Conservation (phyloP, 768 basidiomycete species). For the Tricholoma flavovirens region DNA sequence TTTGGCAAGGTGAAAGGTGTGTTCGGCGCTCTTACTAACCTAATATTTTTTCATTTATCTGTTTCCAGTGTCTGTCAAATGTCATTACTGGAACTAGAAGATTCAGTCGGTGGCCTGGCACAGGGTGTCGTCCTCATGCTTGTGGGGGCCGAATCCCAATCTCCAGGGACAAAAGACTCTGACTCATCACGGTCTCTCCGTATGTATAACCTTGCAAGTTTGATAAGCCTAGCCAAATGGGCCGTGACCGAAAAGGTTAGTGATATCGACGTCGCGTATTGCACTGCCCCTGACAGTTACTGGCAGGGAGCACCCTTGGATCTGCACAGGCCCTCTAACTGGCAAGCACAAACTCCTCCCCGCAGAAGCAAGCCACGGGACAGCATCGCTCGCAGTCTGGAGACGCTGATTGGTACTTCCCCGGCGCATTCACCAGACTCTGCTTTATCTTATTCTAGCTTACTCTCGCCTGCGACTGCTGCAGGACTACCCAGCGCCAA, state of each 20-base stretch:
- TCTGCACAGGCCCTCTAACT: conserved; percentile 44
- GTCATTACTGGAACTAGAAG: conserved; percentile 66
- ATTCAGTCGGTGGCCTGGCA: conserved; percentile 39
- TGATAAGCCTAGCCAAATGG: conserved; percentile 74
- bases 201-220: conserved; percentile 79
- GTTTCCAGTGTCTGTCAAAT: conserved; percentile 66
- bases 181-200: conserved; percentile 55
- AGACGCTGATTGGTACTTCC: conserved; percentile 43
- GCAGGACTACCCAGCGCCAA: neutral
- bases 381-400: conserved; percentile 59
- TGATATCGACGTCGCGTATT: neutral
- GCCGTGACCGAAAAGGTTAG: conserved; percentile 59
- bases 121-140: conserved; percentile 76
- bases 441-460: conserved; percentile 28
- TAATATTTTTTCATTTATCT: neutral
- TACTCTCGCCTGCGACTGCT: conserved; percentile 17
- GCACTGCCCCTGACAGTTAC: conserved; percentile 5
- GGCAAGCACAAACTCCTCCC: conserved; percentile 43
- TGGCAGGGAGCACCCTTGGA: conserved; percentile 58
- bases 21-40: conserved; percentile 14
- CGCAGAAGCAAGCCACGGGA: conserved; percentile 48
- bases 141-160: conserved; percentile 57
- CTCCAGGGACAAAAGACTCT: conserved; percentile 41
- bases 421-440: conserved; percentile 14
- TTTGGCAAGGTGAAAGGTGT: conserved; percentile 80